A percentile compares a stretch with the other conserved stretches of the same genome.
Conservation (phyloP, 2,329 filamentous ascomycete species). For the Aureobasidium mangrovei region DNA sequence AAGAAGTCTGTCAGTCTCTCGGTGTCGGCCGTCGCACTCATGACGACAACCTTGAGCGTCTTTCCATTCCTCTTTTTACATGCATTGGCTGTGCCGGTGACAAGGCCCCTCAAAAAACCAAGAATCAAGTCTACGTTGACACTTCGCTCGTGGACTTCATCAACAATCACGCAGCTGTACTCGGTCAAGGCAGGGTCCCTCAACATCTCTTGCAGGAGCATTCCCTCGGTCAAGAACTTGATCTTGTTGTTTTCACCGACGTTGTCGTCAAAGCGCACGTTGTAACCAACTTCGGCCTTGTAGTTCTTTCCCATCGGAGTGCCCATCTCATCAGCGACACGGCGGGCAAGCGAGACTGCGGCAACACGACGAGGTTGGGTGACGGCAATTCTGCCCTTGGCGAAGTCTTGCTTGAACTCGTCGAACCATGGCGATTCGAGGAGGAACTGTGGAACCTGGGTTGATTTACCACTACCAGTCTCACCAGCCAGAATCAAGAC, state of each 20-base stretch:
- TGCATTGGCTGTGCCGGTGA: constrained; percentile 50
- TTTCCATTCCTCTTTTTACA: constrained; percentile 59
- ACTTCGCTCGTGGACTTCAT: constrained; percentile 94
- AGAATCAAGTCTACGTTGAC: constrained; percentile 87
- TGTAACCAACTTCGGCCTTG: constrained; percentile 71
- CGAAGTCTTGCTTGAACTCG: constrained; percentile 30
- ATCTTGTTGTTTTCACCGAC: constrained; percentile 74
- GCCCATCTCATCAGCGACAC: constrained; percentile 78
- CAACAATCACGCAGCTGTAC: constrained; percentile 86
- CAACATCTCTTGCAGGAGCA: constrained; percentile 88
- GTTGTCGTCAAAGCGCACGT: constrained; percentile 86
- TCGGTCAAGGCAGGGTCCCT: constrained; percentile 71
- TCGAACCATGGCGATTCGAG: constrained; percentile 71
- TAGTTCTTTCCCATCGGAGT: constrained; percentile 51
- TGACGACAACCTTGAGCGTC: constrained; percentile 80
- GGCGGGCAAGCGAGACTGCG: constrained; percentile 78
- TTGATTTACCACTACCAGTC: constrained; percentile 94
- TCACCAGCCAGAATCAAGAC: constrained; percentile 84
- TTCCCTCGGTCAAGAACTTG: constrained; percentile 94
- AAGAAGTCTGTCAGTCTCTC: constrained; percentile 73
- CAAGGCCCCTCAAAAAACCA: constrained; percentile 76
- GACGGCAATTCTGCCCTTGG: constrained; percentile 56
- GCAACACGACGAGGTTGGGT: constrained; percentile 92
- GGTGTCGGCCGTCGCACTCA: constrained; percentile 94
- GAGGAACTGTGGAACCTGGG: constrained; percentile 88